Base-by-base conservation (phyloP, 1,284 basidiomycete species). In the Hypsizygus ulmarius region DNA sequence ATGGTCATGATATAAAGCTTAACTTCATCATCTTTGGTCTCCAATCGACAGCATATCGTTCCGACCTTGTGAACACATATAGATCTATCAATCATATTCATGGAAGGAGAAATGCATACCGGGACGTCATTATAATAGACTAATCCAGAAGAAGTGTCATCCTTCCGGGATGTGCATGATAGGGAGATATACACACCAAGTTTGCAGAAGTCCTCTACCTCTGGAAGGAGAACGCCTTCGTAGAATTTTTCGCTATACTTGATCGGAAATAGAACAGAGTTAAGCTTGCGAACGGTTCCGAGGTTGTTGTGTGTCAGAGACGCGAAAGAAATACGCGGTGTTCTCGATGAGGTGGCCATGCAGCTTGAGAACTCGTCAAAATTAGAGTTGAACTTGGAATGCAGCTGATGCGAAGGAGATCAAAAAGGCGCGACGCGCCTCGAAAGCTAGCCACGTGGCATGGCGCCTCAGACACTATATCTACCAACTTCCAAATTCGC, bases 41-140 rank as follows among this genome's bases (percentile, higher is more conserved):
- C 88, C 51, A 90, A 64, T 44, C 86, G 79, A 69, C 88, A 90
- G 65, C 87, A 90, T 56, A 90, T 79, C 3, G 83, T 89, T 52
- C 89, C 88, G 53, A 91, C 82, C 72, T 71, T 57, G 50, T 49
- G 38, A 35, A 41, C 28, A 51, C 44, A 58, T 48, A 55, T 53
- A 51, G 50, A 58, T 46, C 45, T 40, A 53, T 56, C 42, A 52
- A 40, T 43, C 49, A 43, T 40, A 35, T 38, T 39, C 18, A 10
- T 8, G 39, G 38, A 40, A 39, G 38, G 12, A 35, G 19, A 3
- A 37, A 14, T 49, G 61, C 68, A 50, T 53, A 72, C 75, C 43
- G 89, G 89, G 49, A 91, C 75, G 68, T 91, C 89, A 69, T 90
- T 91, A 67, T 84, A 90, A 66, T 91, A 92, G 38, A 90, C 88